Conservation (phyloP, 345 rosid genomes). For the Carallia brachiata region DNA sequence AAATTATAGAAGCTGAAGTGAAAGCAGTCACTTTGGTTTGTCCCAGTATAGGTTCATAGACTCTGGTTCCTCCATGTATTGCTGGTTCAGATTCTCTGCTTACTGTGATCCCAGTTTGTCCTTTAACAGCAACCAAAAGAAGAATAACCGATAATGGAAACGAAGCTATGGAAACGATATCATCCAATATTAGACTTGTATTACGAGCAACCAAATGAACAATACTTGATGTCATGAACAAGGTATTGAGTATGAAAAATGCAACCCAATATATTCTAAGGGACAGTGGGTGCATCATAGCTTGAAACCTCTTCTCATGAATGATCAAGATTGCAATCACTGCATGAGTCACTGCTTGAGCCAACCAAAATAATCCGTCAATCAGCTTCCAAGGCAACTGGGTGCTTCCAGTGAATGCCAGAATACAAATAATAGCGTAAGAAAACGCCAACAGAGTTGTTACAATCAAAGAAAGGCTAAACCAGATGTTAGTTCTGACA, state of each 20-base stretch:
- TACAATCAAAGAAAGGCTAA: constrained; percentile 47
- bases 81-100: constrained; percentile 30
- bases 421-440: constrained; percentile 44
- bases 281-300: constrained; percentile 52
- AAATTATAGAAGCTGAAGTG: constrained; percentile 67
- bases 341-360: constrained; percentile 68
- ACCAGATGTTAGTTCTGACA: constrained; percentile 39
- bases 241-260: constrained; percentile 37
- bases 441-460: constrained; percentile 45
- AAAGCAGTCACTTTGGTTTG: constrained; percentile 51
- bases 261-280: constrained; percentile 66
- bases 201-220: constrained; percentile 38
- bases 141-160: constrained; percentile 55
- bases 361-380: constrained; percentile 61
- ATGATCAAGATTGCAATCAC: constrained; percentile 56
- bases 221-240: constrained; percentile 57
- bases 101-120: constrained; percentile 56
- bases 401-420: constrained; percentile 39
- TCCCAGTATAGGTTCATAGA: constrained; percentile 34
- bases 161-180: constrained; percentile 49
- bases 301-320: constrained; percentile 68
- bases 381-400: constrained; percentile 40
- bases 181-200: constrained; percentile 46
- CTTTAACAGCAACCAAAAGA: constrained; percentile 52
- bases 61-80: constrained; percentile 30